phyloP scores from a whole-genome alignment of 176 grass and related monocot genomes.

The Avena eriantha region DNA sequence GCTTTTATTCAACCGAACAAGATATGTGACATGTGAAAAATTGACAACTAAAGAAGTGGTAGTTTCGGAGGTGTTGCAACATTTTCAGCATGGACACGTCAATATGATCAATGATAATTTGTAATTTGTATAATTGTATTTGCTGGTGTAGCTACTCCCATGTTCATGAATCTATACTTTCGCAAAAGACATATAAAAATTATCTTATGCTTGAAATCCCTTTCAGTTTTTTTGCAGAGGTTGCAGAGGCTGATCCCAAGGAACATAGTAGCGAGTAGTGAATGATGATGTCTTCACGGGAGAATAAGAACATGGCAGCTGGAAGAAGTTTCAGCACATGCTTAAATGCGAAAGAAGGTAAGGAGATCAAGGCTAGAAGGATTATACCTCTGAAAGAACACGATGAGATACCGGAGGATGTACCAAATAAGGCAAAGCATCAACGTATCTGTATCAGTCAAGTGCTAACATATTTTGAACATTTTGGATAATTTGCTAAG shows the following conservation, averaged over 20 bases:
- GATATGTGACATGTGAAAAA: neutral
- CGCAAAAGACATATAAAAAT: neutral
- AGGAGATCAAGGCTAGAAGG: constrained; percentile 19
- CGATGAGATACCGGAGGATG: constrained; percentile 53
- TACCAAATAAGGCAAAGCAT: constrained; percentile 66
- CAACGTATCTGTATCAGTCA: constrained; percentile 62
- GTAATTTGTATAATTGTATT: constrained; percentile 25
- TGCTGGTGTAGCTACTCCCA: neutral
- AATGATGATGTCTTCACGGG: neutral
- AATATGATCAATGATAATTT: neutral
- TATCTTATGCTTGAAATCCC: neutral
- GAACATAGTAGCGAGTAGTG: neutral
- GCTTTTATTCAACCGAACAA: neutral
- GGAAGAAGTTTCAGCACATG: too few species aligned
- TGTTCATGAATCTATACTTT: constrained; percentile 14
- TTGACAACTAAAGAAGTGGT: neutral
- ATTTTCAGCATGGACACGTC: neutral
- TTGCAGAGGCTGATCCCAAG: neutral
- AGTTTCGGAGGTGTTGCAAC: constrained; percentile 3
- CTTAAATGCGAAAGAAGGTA: too few species aligned
- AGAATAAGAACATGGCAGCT: too few species aligned
- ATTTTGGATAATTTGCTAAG: neutral
- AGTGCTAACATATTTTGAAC: constrained; percentile 39
- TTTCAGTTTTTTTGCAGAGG: neutral
- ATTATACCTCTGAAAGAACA: constrained; percentile 63